Percentiles rank a stretch among this genome's conserved stretches.
Evolutionary conservation across 805 yeast species (phyloP).

Genomic region (Metahyphopichia silvanorum): DNA sequence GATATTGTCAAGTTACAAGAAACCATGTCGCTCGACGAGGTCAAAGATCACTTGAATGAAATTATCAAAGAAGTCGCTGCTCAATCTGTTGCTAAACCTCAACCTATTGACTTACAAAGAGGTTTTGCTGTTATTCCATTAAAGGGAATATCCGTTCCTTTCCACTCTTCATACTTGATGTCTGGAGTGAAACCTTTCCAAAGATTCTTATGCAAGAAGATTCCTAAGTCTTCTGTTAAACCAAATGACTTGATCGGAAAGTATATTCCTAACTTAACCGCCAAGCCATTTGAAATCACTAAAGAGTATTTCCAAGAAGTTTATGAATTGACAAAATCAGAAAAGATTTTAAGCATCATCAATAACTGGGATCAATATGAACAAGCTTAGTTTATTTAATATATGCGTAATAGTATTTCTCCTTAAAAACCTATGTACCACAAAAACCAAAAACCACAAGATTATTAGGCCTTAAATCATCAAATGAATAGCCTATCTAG

Average conservation of each 20-base stretch:
- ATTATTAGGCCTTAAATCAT: slow-evolving; percentile 1
- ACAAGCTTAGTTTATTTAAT: slow-evolving; percentile 31
- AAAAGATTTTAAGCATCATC: slow-evolving; percentile 81
- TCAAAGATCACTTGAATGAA: slow-evolving; percentile 82
- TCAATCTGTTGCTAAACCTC: slow-evolving; percentile 82
- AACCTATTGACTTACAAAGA: slow-evolving; percentile 95
- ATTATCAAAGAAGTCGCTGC: slow-evolving; percentile 83
- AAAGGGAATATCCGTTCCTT: slow-evolving; percentile 98
- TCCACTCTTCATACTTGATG: slow-evolving; percentile 98
- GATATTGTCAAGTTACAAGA: slow-evolving; percentile 86
- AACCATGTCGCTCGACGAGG: slow-evolving; percentile 79
- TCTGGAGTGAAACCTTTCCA: slow-evolving; percentile 99
- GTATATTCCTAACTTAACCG: slow-evolving; percentile 98
- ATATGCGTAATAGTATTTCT: not conserved
- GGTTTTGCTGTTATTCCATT: slow-evolving; percentile 98
- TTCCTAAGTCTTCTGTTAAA: slow-evolving; percentile 91
- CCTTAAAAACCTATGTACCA: not conserved
- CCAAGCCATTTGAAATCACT: slow-evolving; percentile 92
- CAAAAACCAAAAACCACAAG: too few species aligned
- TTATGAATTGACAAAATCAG: slow-evolving; percentile 85
- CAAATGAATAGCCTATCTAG: too few species aligned
- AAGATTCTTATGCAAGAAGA: slow-evolving; percentile 94
- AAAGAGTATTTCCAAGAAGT: slow-evolving; percentile 98
- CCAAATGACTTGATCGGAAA: slow-evolving; percentile 90
- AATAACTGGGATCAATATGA: slow-evolving; percentile 94